These are phyloP conservation scores for Colletotrichum orchidophilum DNA, from an alignment of 2,329 filamentous ascomycete species.

Conservation along the genomic window DNA sequence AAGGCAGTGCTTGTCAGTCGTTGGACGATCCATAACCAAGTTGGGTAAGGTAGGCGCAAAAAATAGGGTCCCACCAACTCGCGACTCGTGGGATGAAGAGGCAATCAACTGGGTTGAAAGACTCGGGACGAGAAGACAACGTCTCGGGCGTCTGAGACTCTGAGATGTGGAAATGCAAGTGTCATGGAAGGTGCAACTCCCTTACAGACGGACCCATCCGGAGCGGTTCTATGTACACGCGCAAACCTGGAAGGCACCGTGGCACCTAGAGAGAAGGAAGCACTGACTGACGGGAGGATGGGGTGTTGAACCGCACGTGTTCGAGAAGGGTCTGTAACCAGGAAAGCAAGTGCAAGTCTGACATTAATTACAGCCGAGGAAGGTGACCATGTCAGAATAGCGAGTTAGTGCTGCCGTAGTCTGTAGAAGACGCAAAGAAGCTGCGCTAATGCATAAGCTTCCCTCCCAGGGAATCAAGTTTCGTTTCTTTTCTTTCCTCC, in stretches of 20 bases:
- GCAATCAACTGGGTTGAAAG: background rate
- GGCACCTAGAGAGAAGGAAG: background rate
- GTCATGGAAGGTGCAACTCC: background rate
- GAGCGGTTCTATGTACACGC: background rate
- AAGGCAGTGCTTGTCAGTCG: slow-evolving; percentile 1
- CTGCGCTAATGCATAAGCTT: background rate
- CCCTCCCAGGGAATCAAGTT: background rate
- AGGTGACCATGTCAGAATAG: background rate
- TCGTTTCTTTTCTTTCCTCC: background rate
- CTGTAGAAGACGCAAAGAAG: background rate
- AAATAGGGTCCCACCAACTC: background rate
- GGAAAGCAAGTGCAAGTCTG: slow-evolving; percentile 3
- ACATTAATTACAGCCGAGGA: background rate
- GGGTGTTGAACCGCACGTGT: background rate
- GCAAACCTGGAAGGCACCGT: background rate
- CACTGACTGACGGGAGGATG: background rate
- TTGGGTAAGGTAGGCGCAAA: background rate
- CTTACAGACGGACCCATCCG: background rate
- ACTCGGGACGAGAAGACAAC: background rate
- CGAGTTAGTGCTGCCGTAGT: background rate
- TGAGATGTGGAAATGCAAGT: background rate
- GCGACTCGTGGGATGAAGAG: background rate
- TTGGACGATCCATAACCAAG: background rate
- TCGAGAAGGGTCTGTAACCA: background rate
- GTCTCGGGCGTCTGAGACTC: background rate